Evolutionary conservation across 208 protist genomes (phyloP), one percentile per base, ranked within the genome.

Genomic region (Acanthamoeba healyi): DNA sequence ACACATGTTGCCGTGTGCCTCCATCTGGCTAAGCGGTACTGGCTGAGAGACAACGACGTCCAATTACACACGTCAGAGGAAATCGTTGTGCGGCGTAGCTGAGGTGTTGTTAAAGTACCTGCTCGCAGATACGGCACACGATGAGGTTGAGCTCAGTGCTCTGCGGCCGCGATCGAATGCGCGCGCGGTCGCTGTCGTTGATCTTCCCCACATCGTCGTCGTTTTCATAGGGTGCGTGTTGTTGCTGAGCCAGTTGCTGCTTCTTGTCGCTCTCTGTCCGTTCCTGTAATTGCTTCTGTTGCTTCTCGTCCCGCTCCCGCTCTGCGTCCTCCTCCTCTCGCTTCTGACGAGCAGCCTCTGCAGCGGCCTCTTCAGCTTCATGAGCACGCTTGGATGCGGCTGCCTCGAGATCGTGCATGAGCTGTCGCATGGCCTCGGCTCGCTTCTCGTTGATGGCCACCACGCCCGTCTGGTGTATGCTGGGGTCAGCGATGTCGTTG

Each of bases 51-150:
- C 29, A 72, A 6, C 10, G 7, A 38, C 63, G 15, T 24, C 49
- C 12, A 7, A 19, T 2, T 17, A 22, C 49, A 19, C 49, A 56
- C 49, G 49, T 49, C 44, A 19, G 14, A 24, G n/a, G 19, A 32
- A 72, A 10, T 15, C 10, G 26, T 72, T 9, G 29, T 72, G 22
- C 15, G 19, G 9, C 63, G 67, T 79, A 49, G 44, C 4, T 49
- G 44, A 49, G 44, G 44, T 12, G 44, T 4, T 12, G 44, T n/a
- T n/a, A n/a, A 12, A 12, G 3, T 22, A 81, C 70, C 70, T 81
- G 74, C 44, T 84, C 74, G 74, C 74, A 84, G 38, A 84, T 84
- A 22, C 74, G 74, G 74, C 74, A 84, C 40, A 84, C 74, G 38
- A 84, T 84, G 24, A 84, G 17, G 74, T 84, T 84, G 42, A 84